Percentiles rank a stretch among this genome's conserved stretches.
These are phyloP conservation scores for Entomortierella chlamydospora DNA, from an alignment of 192 early-diverging fungal species.

Conservation along the genomic window DNA sequence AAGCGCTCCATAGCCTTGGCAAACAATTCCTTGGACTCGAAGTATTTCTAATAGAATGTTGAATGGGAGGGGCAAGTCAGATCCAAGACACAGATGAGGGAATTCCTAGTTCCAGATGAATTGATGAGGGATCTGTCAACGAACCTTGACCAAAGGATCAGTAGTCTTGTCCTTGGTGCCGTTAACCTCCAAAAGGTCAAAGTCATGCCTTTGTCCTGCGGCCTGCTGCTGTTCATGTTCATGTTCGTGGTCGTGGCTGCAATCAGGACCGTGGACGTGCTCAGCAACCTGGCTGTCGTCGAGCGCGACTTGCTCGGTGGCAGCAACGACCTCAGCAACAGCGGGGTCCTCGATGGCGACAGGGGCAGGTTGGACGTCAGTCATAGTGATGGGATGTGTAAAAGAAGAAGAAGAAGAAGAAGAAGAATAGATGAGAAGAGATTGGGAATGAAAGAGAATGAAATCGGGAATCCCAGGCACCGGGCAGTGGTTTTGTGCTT, in stretches of 20 bases:
- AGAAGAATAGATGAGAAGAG: not conserved
- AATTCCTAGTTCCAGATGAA: not conserved
- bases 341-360: conserved; percentile 16
- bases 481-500: not conserved
- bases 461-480: conserved; percentile 6
- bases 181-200: conserved; percentile 61
- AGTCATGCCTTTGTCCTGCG: conserved; percentile 47
- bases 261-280: conserved; percentile 51
- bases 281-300: conserved; percentile 28
- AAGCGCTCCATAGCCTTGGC: conserved; percentile 62
- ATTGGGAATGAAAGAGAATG: not conserved
- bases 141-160: conserved; percentile 61
- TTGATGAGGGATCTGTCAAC: not conserved
- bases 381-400: conserved; percentile 25
- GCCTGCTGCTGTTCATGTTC: conserved; percentile 24
- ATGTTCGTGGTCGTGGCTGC: conserved; percentile 46
- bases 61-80: not conserved
- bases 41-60: conserved; percentile 63
- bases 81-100: not conserved
- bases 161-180: conserved; percentile 58
- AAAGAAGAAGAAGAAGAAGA: no score
- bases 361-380: conserved; percentile 30
- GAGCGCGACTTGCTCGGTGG: conserved; percentile 19
- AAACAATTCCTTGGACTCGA: conserved; percentile 67
- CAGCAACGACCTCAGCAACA: conserved; percentile 22